A percentile compares a stretch with the other conserved stretches of the same genome.
Conservation (phyloP, 2,329 filamentous ascomycete genomes). For the Beauveria bassiana region DNA sequence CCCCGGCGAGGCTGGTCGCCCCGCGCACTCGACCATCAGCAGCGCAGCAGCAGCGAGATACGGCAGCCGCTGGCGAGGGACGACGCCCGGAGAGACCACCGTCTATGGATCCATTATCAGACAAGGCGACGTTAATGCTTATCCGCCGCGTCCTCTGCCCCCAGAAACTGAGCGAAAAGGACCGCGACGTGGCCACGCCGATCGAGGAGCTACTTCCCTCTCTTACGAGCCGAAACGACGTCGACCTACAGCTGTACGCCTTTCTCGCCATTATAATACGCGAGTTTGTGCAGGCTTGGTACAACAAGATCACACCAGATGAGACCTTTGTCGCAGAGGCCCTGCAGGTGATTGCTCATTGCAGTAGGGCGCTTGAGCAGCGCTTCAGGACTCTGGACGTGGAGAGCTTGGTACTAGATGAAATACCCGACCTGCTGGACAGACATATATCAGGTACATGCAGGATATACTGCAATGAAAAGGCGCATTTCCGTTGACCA, state of each 20-base stretch:
- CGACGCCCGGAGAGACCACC: constrained; percentile 27
- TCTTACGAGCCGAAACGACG: constrained; percentile 86
- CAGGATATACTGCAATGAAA: background rate
- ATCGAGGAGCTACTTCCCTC: constrained; percentile 81
- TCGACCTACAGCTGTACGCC: constrained; percentile 89
- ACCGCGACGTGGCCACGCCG: constrained; percentile 39
- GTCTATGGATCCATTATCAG: constrained; percentile 51
- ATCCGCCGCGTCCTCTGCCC: constrained; percentile 79
- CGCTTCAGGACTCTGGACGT: constrained; percentile 75
- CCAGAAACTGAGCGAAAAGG: constrained; percentile 55
- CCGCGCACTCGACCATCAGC: constrained; percentile 10
- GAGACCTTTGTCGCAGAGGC: constrained; percentile 82
- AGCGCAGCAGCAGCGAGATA: constrained; percentile 17
- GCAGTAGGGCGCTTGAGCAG: constrained; percentile 80
- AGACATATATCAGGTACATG: constrained; percentile 69
- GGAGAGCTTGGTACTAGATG: constrained; percentile 75
- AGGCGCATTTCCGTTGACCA: background rate
- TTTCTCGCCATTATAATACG: constrained; percentile 82
- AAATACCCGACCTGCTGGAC: constrained; percentile 75
- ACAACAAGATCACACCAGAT: constrained; percentile 84
- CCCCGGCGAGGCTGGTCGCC: constrained; percentile 8
- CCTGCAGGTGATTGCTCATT: constrained; percentile 85
- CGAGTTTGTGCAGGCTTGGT: constrained; percentile 91
- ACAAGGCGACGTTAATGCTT: constrained; percentile 71
- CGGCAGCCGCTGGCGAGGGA: constrained; percentile 16